Percentiles rank a stretch among this genome's conserved stretches.
These are phyloP conservation scores for Amorphotheca resinae DNA, from an alignment of 495 filamentous ascomycete genomes.

Conservation along the genomic window DNA sequence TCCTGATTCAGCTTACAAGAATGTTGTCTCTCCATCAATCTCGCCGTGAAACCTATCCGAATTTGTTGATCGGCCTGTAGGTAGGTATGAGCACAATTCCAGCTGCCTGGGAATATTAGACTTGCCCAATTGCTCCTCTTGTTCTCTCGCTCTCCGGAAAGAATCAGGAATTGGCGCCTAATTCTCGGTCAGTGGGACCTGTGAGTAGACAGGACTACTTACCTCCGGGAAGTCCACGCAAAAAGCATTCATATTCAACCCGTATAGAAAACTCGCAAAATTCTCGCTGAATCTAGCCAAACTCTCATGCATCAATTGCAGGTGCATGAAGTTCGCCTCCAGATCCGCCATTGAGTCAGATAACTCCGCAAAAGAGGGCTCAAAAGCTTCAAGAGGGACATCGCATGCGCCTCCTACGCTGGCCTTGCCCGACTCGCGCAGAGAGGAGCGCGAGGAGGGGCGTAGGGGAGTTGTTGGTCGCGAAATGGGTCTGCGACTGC, in stretches of 20 bases:
- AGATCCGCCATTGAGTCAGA: constrained; percentile 90
- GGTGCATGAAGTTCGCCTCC: constrained; percentile 93
- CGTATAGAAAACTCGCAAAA: constrained; percentile 91
- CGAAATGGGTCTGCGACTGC: constrained; percentile 30
- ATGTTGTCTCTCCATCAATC: constrained; percentile 64
- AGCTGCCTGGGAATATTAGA: not conserved
- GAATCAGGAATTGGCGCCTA: constrained; percentile 22
- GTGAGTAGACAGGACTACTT: not conserved
- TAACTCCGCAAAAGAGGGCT: constrained; percentile 84
- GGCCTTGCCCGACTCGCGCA: constrained; percentile 49
- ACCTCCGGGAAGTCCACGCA: constrained; percentile 98
- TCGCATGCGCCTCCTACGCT: constrained; percentile 46
- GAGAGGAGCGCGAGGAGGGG: constrained; percentile 76
- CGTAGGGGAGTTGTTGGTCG: constrained; percentile 90
- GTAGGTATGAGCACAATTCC: not conserved
- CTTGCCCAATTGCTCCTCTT: constrained; percentile 16
- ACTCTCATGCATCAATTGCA: constrained; percentile 95
- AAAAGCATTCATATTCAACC: constrained; percentile 97
- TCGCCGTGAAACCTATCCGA: constrained; percentile 20
- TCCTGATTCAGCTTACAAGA: constrained; percentile 48
- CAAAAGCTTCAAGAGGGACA: constrained; percentile 69
- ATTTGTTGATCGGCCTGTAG: constrained; percentile 16
- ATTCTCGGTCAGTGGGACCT: constrained; percentile 10
- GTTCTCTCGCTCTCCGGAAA: constrained; percentile 17
- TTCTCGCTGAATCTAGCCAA: constrained; percentile 88